These are phyloP conservation scores for Cytospora leucostoma DNA, from an alignment of 2,329 filamentous ascomycete genomes.

Conservation along the genomic window DNA sequence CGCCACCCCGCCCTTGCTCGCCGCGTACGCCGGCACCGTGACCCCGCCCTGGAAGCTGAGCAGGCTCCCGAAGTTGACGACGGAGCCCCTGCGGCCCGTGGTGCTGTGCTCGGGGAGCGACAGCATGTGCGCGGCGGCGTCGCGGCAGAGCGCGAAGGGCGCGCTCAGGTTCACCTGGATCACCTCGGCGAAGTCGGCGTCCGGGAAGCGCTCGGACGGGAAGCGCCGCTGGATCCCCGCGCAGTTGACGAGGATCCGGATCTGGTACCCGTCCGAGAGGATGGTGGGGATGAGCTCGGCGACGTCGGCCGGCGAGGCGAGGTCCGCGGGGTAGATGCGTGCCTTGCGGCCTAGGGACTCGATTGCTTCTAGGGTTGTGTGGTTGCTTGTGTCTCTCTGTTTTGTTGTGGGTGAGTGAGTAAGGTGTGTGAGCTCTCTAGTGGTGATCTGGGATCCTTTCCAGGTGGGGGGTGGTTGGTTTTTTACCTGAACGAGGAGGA, in stretches of 20 bases:
- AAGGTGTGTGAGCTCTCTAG: neutral
- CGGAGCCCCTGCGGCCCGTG: conserved; percentile 63
- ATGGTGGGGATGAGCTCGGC: conserved; percentile 61
- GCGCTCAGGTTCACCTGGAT: conserved; percentile 84
- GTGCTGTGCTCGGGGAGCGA: conserved; percentile 48
- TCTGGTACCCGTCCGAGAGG: conserved; percentile 62
- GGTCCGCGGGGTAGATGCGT: conserved; percentile 69
- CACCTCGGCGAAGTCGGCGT: conserved; percentile 76
- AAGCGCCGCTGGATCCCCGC: conserved; percentile 84
- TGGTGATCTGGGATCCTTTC: neutral
- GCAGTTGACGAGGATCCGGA: conserved; percentile 82
- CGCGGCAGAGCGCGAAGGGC: conserved; percentile 77
- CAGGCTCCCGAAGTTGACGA: conserved; percentile 84
- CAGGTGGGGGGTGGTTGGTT: neutral
- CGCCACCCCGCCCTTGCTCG: conserved; percentile 80
- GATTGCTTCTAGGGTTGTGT: conserved; percentile 62
- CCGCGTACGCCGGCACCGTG: conserved; percentile 85
- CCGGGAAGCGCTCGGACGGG: conserved; percentile 73
- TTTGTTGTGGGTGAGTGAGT: neutral
- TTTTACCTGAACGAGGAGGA: conserved; percentile 55
- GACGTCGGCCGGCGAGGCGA: conserved; percentile 62
- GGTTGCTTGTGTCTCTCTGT: conserved; percentile 40
- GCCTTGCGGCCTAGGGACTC: conserved; percentile 67
- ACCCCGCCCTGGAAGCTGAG: conserved; percentile 85
- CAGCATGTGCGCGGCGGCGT: conserved; percentile 81